Base-by-base conservation (phyloP, 345 rosid species). In the Pugionium cornutum region DNA sequence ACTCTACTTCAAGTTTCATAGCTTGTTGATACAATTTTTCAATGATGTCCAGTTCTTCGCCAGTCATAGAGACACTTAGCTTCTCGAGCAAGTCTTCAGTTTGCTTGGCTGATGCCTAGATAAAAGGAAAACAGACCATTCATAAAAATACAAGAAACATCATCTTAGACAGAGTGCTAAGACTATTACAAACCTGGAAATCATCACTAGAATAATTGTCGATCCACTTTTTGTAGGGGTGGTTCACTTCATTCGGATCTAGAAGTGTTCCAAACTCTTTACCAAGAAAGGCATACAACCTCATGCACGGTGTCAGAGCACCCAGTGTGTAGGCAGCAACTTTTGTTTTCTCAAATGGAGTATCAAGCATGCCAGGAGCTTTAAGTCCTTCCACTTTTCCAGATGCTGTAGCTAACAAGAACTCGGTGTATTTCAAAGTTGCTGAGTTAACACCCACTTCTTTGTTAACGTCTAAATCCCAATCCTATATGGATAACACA, bases 261-360 rank as follows among this genome's bases (percentile, higher is more conserved):
- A 76, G 37, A 74, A 84, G 80, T 56, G 74, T 76, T 76, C 72
- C 78, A 53, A 95, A 74, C 71, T 87, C 96, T 80, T 78, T 87
- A 64, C 94, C 95, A 1, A 89, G 78, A 75, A 74, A 86, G 62
- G 92, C 96, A 82, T 91, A 95, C 68, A 91, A 72, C 75, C 85
- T 79, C 99, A 95, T 91, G 84, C 95, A 87, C 56, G 99, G 99
- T 67, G 96, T 75, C 87, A 95, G 83, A 68, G 98, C 96, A 80
- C 94, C 96, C 47, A 95, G 81, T 56, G 89, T 89, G 72, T 95
- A 95, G 52, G 99, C 97, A 2, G 99, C 97, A 78, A 95, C 89
- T 81, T 87, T 95, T 32, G 97, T 95, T 77, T 80, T 89, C 69
- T 89, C 99, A 77, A 95, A 95, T 36, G 98, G 99, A 60, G 99